Conservation (phyloP, 2,329 filamentous ascomycete genomes). For the Basipetospora chlamydospora region DNA sequence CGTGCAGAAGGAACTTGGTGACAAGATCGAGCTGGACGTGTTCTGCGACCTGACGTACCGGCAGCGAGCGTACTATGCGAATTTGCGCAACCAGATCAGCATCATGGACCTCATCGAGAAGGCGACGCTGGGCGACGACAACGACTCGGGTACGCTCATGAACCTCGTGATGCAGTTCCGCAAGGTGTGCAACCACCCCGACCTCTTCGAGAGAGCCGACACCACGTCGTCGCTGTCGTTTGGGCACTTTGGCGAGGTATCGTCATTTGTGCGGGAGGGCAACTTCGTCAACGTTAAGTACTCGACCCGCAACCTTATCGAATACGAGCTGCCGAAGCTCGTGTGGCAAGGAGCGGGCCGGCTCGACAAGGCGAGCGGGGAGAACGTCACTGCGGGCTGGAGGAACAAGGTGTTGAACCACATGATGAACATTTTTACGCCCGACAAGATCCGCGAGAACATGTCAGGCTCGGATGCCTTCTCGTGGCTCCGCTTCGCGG, state of each 20-base stretch:
- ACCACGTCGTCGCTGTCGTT: slow-evolving; percentile 75
- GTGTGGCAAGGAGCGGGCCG: slow-evolving; percentile 73
- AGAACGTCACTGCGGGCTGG: slow-evolving; percentile 69
- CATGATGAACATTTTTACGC: slow-evolving; percentile 81
- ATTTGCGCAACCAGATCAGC: slow-evolving; percentile 90
- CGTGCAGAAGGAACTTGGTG: slow-evolving; percentile 94
- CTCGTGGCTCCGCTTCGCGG: slow-evolving; percentile 80
- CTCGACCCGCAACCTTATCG: slow-evolving; percentile 72
- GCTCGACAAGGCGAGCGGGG: slow-evolving; percentile 55
- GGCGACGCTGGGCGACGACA: slow-evolving; percentile 82
- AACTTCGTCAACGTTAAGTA: slow-evolving; percentile 67
- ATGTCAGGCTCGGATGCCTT: slow-evolving; percentile 51
- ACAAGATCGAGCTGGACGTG: slow-evolving; percentile 95
- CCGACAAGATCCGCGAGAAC: slow-evolving; percentile 59
- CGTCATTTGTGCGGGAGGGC: slow-evolving; percentile 86
- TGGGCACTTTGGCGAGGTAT: slow-evolving; percentile 84
- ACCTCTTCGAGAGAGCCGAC: slow-evolving; percentile 89
- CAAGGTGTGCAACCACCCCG: slow-evolving; percentile 97
- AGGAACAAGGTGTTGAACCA: slow-evolving; percentile 61
- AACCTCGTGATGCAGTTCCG: slow-evolving; percentile 99
- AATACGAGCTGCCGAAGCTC: slow-evolving; percentile 68
- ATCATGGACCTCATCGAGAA: slow-evolving; percentile 98
- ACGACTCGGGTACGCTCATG: slow-evolving; percentile 93
- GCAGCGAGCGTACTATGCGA: slow-evolving; percentile 85
- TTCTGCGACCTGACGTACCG: slow-evolving; percentile 96